Base-by-base conservation (phyloP, 768 basidiomycete species). In the Macrolepiota dolichaula region DNA sequence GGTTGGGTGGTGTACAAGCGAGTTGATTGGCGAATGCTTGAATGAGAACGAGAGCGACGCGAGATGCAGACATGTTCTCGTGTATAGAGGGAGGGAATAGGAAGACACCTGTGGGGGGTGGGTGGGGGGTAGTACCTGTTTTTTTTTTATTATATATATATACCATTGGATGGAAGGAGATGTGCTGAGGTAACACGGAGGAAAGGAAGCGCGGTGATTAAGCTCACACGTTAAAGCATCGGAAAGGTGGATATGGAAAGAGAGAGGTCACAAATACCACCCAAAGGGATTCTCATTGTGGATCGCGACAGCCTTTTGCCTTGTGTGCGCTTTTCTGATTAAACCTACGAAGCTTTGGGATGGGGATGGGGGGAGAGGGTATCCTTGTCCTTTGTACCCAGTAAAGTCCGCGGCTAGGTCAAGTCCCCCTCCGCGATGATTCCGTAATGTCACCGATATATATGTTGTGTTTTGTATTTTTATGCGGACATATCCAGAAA, bases 1-100 rank as follows among this genome's bases (percentile, higher is more conserved):
- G 82, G 67, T 86, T 84, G 1, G 85, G 85, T 0, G 85, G 83
- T 0, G 81, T 81, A 64, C 76, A 82, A 0, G 83, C 85, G 0
- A 77, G 64, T 38, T 83, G 79, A 65, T 85, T 83, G 67, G 73
- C 76, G 27, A 78, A 51, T 1, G 83, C 81, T 63, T 86, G 84
- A 37, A 81, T 61, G 37, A 76, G 65, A 64, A 82, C 76, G 59
- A 87, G 79, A 37, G 71, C 65, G 17, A 79, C 78, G 22, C 85
- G 78, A 35, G 76, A 59, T 61, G 80, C 69, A 53, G 81, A 79
- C 84, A 87, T n/a, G n/a, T n/a, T n/a, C n/a, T n/a, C n/a, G n/a
- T n/a, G n/a, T n/a, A n/a, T n/a, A n/a, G n/a, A n/a, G n/a, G n/a
- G n/a, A n/a, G n/a, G n/a, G n/a, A n/a, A n/a, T n/a, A n/a, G n/a